These are phyloP conservation scores for Castanea sativa DNA, from an alignment of 306 rosid genomes.

Conservation along the genomic window DNA sequence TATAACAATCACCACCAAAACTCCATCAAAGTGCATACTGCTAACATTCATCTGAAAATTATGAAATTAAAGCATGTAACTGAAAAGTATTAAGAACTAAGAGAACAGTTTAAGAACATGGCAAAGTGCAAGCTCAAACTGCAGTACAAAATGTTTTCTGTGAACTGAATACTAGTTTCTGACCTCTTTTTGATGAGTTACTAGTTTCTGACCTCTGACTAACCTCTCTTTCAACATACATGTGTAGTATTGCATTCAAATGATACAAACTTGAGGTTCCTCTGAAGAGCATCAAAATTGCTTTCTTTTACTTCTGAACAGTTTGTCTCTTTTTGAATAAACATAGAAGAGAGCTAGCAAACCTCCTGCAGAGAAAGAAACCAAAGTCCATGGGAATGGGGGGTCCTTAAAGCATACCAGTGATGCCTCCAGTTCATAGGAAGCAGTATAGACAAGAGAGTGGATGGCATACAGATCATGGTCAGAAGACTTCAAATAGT, in stretches of 20 bases:
- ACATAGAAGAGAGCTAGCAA: constrained; percentile 62
- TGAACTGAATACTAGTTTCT: constrained; percentile 32
- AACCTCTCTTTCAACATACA: constrained; percentile 53
- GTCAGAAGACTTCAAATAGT: constrained; percentile 76
- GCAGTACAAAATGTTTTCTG: constrained; percentile 17
- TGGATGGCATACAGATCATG: constrained; percentile 88
- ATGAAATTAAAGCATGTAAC: neutral
- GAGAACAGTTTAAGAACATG: neutral
- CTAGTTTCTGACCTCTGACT: constrained; percentile 32
- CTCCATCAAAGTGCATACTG: neutral
- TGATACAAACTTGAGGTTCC: constrained; percentile 44
- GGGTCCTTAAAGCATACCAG: constrained; percentile 90
- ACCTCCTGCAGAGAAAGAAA: constrained; percentile 43
- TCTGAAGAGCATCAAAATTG: constrained; percentile 67
- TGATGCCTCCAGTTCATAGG: constrained; percentile 87
- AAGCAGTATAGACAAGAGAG: constrained; percentile 69
- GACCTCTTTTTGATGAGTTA: constrained; percentile 5
- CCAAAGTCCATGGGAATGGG: constrained; percentile 73
- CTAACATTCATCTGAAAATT: neutral
- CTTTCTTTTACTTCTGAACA: constrained; percentile 87
- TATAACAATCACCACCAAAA: neutral
- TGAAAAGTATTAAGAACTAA: neutral
- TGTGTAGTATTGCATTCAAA: constrained; percentile 39
- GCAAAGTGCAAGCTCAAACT: constrained; percentile 22
- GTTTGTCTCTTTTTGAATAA: constrained; percentile 55